These are phyloP conservation scores for Candida neerlandica DNA, from an alignment of 1,139 yeast species.

Conservation along the genomic window DNA sequence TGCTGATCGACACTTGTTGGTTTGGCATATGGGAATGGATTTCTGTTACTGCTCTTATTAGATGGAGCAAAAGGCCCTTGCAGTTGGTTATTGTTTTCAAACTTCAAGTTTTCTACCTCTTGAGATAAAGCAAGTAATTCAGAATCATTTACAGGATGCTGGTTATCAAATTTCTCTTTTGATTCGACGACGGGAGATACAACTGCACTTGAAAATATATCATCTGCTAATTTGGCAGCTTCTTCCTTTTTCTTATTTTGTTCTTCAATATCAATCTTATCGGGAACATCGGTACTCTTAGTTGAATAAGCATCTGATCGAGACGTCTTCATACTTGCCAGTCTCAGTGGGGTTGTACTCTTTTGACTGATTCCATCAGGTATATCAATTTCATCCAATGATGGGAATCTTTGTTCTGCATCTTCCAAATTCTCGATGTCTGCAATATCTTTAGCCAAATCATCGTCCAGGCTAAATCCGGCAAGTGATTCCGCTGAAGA, in stretches of 20 bases:
- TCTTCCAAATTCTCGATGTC: slow-evolving; percentile 38
- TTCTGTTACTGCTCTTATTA: slow-evolving; percentile 2
- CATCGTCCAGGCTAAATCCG: slow-evolving; percentile 17
- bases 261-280: slow-evolving; percentile 22
- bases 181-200: slow-evolving; percentile 2
- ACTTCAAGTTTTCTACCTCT: slow-evolving; percentile 3
- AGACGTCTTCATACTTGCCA: slow-evolving; percentile 6
- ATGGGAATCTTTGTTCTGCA: slow-evolving; percentile 48
- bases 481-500: slow-evolving; percentile 11
- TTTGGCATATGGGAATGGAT: slow-evolving; percentile 17
- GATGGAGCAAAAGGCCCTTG: slow-evolving; percentile 11
- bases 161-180: slow-evolving; percentile 1
- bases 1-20: slow-evolving; percentile 12
- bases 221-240: slow-evolving; percentile 46
- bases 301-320: slow-evolving; percentile 3
- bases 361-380: slow-evolving; percentile 9
- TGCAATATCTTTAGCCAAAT: slow-evolving; percentile 6
- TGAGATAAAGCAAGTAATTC: slow-evolving; percentile 10
- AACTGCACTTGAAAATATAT: slow-evolving; percentile 30
- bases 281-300: slow-evolving; percentile 6
- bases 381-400: slow-evolving; percentile 36
- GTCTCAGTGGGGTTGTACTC: slow-evolving; percentile 6
- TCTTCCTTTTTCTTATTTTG: neutral
- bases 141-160: neutral
- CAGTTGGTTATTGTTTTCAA: neutral